Evolutionary conservation across 1,139 yeast species (phyloP), one percentile per base, ranked within the genome.

Genomic region (Geotrichum carabidarum): DNA sequence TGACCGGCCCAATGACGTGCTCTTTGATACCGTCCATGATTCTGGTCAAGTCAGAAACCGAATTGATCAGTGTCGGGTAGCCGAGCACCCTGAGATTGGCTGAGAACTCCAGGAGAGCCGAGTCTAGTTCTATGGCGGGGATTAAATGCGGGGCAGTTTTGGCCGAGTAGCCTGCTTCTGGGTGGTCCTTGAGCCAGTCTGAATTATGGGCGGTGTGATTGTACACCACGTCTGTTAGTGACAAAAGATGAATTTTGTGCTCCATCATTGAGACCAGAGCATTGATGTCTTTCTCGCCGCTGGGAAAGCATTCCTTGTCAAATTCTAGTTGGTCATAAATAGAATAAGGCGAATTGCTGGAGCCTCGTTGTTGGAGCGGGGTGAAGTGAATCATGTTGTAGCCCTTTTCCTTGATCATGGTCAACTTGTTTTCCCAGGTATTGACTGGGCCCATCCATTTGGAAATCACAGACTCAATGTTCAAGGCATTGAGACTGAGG

Each of bases 371-470:
- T 70, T 91, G 97, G 60, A 93, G 75, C 0, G 99, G 99, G 1
- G 98, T 90, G 68, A 93, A 93, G 72, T 93, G 99, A 48, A 93
- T 74, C 96, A 91, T 88, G 69, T 93, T 93, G 74, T 91, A 93
- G 18, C 94, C 93, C 69, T 93, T 93, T 8, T 71, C 68, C 15
- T 83, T 73, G 46, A 93, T 79, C 50, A 79, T 78, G 3, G 70
- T 66, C 58, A 93, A 85, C 57, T 87, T 74, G 1, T 73, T 67
- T 56, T 80, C 80, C 98, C 98, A 93, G 32, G 79, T 50, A 61
- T 67, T 45, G 64, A 66, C 62, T 9, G 81, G 78, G 1, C 97
- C 97, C 73, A 90, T 80, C 94, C 96, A 89, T 72, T 93, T 93
- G 45, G 96, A 87, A 12, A 93, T 81, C 40, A 93, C 84, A 1